Evolutionary conservation across 2,329 filamentous ascomycete species (phyloP).

Genomic region (Microcyclospora pomicola): DNA sequence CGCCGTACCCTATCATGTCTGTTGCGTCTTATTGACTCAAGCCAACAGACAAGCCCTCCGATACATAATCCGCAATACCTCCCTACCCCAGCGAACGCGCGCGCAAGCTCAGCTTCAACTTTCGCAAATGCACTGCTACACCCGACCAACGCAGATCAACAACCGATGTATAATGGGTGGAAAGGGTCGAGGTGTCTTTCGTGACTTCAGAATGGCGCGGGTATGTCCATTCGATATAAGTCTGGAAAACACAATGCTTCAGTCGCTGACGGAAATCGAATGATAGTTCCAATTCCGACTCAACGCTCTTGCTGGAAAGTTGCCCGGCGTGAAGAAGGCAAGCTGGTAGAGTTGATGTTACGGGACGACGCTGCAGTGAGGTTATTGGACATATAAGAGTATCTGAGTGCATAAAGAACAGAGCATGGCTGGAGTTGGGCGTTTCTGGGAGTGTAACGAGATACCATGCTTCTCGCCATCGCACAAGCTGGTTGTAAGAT

Average conservation of each 20-base stretch:
- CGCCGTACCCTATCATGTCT: background rate
- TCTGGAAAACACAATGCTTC: background rate
- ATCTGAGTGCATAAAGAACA: too few relatives aligned
- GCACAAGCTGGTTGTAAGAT: too few relatives aligned
- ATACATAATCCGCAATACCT: slow-evolving; percentile 88
- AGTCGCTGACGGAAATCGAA: too few relatives aligned
- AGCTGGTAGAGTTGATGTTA: slow-evolving; percentile 56
- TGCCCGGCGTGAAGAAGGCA: slow-evolving; percentile 90
- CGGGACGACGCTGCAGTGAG: too few relatives aligned
- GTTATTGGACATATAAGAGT: too few relatives aligned
- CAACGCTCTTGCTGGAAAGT: slow-evolving; percentile 68
- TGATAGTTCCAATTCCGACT: slow-evolving; percentile 90
- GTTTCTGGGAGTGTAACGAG: too few relatives aligned
- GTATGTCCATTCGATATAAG: slow-evolving; percentile 33
- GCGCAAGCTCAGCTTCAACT: slow-evolving; percentile 88
- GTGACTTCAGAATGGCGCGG: slow-evolving; percentile 82
- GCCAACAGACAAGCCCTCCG: slow-evolving; percentile 55
- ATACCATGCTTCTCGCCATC: too few relatives aligned
- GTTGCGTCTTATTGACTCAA: background rate
- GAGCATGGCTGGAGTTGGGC: too few relatives aligned
- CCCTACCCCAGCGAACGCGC: slow-evolving; percentile 65
- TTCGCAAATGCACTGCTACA: slow-evolving; percentile 92
- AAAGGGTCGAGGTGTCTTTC: slow-evolving; percentile 77
- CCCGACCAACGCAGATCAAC: slow-evolving; percentile 79
- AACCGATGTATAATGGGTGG: slow-evolving; percentile 88